Conservation (phyloP, 1,284 basidiomycete species). For the Rhodofomes roseus region DNA sequence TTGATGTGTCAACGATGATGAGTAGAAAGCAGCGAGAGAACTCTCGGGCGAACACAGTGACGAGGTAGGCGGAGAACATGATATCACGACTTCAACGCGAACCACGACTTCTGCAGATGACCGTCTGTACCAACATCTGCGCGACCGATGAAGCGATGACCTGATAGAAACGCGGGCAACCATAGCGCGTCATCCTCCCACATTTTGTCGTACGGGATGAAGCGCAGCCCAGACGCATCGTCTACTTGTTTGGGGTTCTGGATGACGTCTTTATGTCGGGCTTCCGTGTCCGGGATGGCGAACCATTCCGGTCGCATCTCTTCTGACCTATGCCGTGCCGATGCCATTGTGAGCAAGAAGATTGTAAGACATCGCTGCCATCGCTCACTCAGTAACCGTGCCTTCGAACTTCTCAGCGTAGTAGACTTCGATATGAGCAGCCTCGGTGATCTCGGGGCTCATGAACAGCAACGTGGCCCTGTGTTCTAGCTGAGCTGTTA, state of each 20-base stretch:
- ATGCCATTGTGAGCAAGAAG: no score
- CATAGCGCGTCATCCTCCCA: slow-evolving; percentile 64
- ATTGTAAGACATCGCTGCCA: no score
- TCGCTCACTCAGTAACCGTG: slow-evolving; percentile 52
- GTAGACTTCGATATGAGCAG: slow-evolving; percentile 68
- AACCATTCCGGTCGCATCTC: slow-evolving; percentile 75
- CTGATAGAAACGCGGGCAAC: slow-evolving; percentile 52
- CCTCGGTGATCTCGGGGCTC: slow-evolving; percentile 44
- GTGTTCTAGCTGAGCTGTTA: slow-evolving; percentile 54
- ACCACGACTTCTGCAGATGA: slow-evolving; percentile 52
- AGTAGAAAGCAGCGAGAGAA: no score
- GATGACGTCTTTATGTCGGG: slow-evolving; percentile 2
- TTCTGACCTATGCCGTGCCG: slow-evolving; percentile 59
- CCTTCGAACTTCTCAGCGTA: slow-evolving; percentile 52
- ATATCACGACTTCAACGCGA: slow-evolving; percentile 29
- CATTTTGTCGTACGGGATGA: slow-evolving; percentile 55
- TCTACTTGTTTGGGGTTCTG: slow-evolving; percentile 1
- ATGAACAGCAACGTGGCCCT: slow-evolving; percentile 63
- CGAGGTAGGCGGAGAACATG: no score
- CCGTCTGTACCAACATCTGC: slow-evolving; percentile 44
- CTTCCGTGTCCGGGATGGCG: slow-evolving; percentile 23
- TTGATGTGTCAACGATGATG: no score
- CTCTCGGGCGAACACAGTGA: no score
- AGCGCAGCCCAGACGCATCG: slow-evolving; percentile 15
- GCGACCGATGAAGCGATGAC: slow-evolving; percentile 48